These are phyloP conservation scores for Xylaria acuta DNA, from an alignment of 495 filamentous ascomycete genomes.

Conservation along the genomic window DNA sequence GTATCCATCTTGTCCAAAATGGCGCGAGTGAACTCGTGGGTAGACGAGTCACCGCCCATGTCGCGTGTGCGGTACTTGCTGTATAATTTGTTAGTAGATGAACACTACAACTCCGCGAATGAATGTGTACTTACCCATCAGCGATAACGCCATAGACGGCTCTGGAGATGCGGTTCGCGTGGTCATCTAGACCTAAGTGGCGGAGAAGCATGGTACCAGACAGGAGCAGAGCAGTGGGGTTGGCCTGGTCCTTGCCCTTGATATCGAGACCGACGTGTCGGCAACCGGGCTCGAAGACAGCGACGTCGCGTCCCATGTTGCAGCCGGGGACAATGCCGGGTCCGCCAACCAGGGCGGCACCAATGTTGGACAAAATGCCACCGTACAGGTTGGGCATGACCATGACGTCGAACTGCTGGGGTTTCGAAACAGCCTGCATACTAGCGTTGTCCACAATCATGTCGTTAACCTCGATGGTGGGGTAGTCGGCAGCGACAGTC, in stretches of 20 bases:
- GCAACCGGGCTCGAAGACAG: constrained; percentile 98
- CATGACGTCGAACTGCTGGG: constrained; percentile 99
- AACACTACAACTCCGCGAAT: background rate
- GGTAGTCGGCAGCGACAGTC: constrained; percentile 88
- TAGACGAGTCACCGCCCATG: constrained; percentile 90
- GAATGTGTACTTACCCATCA: constrained; percentile 74
- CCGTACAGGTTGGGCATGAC: constrained; percentile 99
- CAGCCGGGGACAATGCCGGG: constrained; percentile 96
- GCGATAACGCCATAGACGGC: constrained; percentile 95
- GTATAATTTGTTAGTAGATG: constrained; percentile 41
- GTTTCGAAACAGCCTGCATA: constrained; percentile 95
- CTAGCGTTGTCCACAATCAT: constrained; percentile 99
- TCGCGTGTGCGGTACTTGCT: constrained; percentile 87
- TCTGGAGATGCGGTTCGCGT: constrained; percentile 97
- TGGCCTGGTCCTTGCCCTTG: constrained; percentile 98
- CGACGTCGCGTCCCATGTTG: constrained; percentile 98
- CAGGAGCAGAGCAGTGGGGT: constrained; percentile 93
- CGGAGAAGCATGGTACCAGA: constrained; percentile 95
- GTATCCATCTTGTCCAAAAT: constrained; percentile 92
- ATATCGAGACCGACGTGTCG: constrained; percentile 98
- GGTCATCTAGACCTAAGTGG: constrained; percentile 94
- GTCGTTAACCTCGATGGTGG: constrained; percentile 91
- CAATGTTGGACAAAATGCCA: constrained; percentile 98
- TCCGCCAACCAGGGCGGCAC: constrained; percentile 96
- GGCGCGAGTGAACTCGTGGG: constrained; percentile 93